Percentiles rank a stretch among this genome's conserved stretches.
phyloP scores from a whole-genome alignment of 1,139 yeast genomes.

The Magnusiomyces tetraspermus region DNA sequence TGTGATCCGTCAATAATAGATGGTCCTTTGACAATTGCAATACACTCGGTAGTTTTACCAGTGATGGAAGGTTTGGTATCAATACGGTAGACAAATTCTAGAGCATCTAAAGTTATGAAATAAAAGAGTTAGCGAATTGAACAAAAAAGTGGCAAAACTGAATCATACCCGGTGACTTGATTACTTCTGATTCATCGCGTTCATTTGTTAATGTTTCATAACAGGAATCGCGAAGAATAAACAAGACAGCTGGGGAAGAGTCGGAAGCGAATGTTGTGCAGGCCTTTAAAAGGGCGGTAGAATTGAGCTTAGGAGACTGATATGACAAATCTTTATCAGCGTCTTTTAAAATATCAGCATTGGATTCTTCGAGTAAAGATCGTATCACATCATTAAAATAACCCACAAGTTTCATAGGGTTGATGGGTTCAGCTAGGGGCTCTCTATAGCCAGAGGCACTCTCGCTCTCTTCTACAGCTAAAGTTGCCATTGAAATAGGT shows the following conservation, averaged over 20 bases:
- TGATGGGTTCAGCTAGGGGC: constrained; percentile 11
- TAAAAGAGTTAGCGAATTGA: not conserved
- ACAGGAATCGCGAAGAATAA: constrained; percentile 10
- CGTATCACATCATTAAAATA: constrained; percentile 12
- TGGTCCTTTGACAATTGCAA: constrained; percentile 41
- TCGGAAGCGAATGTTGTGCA: constrained; percentile 14
- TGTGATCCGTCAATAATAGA: constrained; percentile 29
- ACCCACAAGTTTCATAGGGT: constrained; percentile 11
- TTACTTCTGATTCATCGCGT: not conserved
- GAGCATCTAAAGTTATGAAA: not conserved
- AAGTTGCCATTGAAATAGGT: not conserved
- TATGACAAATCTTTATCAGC: constrained; percentile 3
- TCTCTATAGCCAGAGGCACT: not conserved
- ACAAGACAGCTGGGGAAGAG: constrained; percentile 12
- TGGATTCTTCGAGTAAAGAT: constrained; percentile 13
- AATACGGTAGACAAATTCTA: constrained; percentile 9
- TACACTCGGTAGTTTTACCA: constrained; percentile 17
- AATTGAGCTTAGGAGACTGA: not conserved
- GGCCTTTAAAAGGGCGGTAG: constrained; percentile 3
- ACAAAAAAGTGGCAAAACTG: not conserved
- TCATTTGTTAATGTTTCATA: not conserved
- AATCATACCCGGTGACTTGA: not conserved
- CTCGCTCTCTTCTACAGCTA: not conserved
- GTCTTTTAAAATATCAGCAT: constrained; percentile 7
- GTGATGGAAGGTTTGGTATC: constrained; percentile 14